Evolutionary conservation across 1,139 yeast genomes (phyloP).

Genomic region (Wickerhamomyces sp.): DNA sequence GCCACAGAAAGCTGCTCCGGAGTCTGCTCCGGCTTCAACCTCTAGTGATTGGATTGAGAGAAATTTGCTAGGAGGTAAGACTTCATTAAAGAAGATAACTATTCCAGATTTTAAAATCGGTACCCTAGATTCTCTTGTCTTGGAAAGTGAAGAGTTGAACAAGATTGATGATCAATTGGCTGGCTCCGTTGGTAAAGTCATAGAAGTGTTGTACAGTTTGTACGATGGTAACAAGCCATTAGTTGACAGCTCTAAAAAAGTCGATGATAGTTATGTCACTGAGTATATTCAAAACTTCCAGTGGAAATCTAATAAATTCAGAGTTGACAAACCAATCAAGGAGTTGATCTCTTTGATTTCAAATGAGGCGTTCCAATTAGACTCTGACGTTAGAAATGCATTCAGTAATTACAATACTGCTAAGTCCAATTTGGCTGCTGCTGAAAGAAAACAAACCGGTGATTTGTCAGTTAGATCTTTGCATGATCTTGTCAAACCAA

Average conservation of each 20-base stretch:
- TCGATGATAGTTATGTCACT: slow-evolving; percentile 43
- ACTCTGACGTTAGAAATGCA: slow-evolving; percentile 70
- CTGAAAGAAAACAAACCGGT: slow-evolving; percentile 90
- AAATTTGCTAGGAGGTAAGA: slow-evolving; percentile 29
- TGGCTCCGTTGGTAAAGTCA: slow-evolving; percentile 62
- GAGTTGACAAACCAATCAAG: slow-evolving; percentile 77
- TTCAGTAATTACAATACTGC: slow-evolving; percentile 74
- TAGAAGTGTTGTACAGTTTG: slow-evolving; percentile 59
- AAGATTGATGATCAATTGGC: slow-evolving; percentile 76
- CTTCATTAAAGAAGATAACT: slow-evolving; percentile 36
- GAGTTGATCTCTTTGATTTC: slow-evolving; percentile 69
- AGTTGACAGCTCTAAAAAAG: slow-evolving; percentile 41
- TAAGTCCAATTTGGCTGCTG: slow-evolving; percentile 76
- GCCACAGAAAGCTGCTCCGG: slow-evolving; percentile 44
- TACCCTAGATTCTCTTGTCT: slow-evolving; percentile 85
- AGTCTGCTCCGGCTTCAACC: slow-evolving; percentile 34
- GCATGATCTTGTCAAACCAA: slow-evolving; percentile 82
- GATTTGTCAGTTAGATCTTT: slow-evolving; percentile 86
- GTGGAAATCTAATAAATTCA: slow-evolving; percentile 86
- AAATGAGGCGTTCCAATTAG: slow-evolving; percentile 75
- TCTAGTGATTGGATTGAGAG: slow-evolving; percentile 34
- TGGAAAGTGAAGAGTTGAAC: slow-evolving; percentile 82
- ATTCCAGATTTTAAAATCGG: slow-evolving; percentile 94
- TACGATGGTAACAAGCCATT: slow-evolving; percentile 41
- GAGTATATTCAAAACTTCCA: slow-evolving; percentile 68